Evolutionary conservation across 2,329 filamentous ascomycete species (phyloP), one percentile per base, ranked within the genome.

Genomic region (Xylaria sp.): DNA sequence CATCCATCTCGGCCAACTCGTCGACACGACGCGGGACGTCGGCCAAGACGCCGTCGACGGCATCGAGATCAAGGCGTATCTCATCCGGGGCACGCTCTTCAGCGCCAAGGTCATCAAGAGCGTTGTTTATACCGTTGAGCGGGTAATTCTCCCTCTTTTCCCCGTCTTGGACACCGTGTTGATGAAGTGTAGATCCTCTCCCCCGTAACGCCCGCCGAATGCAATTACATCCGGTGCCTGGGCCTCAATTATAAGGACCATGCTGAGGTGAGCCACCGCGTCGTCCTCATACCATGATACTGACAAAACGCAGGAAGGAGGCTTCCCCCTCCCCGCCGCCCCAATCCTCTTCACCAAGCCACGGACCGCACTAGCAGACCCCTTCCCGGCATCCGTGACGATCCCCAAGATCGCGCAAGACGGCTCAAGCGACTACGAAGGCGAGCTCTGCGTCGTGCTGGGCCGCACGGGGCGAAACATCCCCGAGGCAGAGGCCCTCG

Each of bases 381-480:
- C 82, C 2, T 85, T 77, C 74, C 77, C 77, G 1, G 75, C 76
- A 2, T 76, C 79, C 8, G 80, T 78, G 0, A 68, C 79, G 42
- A 76, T 86, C 51, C 83, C 83, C 30, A 81, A 80, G 67, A 74
- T 79, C 65, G 80, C 80, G 0, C 69, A 72, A 11, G 78, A 82
- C 55, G 79, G 81, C 70, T 79, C 79, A 19, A 81, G 79, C 50
- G 84, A 85, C 71, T 84, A 83, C 69, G 82, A 85, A 69, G 79
- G 80, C 2, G 83, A 86, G 71, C 76, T 86, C 54, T 82, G 78
- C 10, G 77, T 85, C 35, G 76, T 86, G 10, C 79, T 86, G 49
- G 80, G 80, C 37, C 76, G 75, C 64, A 69, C 74, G 10, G 74
- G 76, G 72, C 70, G 77, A 75, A 83, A 86, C 63, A 81, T 85